A percentile compares a stretch with the other conserved stretches of the same genome.
These are phyloP conservation scores for Diplosphaera chodatii DNA, from an alignment of 139 green algal genomes.

Conservation along the genomic window DNA sequence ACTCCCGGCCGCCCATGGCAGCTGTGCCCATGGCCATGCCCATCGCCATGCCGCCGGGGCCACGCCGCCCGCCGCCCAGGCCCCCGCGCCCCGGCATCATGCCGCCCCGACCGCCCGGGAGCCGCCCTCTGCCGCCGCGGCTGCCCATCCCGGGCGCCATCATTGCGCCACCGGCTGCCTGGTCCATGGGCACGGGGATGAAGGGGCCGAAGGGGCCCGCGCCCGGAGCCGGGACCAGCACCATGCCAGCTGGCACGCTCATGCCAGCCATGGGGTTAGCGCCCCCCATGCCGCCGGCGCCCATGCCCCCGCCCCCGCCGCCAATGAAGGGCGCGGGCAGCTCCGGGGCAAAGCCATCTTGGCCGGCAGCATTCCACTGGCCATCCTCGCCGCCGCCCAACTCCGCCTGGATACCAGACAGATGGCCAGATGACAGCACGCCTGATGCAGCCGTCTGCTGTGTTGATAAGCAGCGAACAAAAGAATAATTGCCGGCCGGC, in stretches of 20 bases:
- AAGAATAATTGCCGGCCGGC: too few species aligned
- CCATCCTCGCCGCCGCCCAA: background rate
- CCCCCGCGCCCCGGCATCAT: conserved; percentile 15
- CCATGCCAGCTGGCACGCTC: conserved; percentile 29
- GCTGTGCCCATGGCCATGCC: conserved; percentile 15
- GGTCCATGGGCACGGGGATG: conserved; percentile 29
- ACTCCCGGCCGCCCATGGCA: conserved; percentile 38
- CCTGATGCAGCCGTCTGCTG: too few species aligned
- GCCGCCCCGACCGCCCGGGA: background rate
- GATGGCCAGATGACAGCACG: too few species aligned
- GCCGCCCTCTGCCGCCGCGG: conserved; percentile 3
- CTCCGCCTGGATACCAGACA: background rate
- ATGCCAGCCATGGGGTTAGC: conserved; percentile 15
- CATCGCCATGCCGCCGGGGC: conserved; percentile 1
- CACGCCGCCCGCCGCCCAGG: background rate
- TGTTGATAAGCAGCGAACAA: too few species aligned
- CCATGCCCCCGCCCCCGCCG: conserved; percentile 16
- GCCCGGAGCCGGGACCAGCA: conserved; percentile 32
- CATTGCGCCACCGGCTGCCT: conserved; percentile 10
- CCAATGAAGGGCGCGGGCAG: background rate
- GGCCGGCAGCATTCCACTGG: background rate
- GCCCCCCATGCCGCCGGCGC: conserved; percentile 15
- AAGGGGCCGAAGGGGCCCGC: conserved; percentile 46
- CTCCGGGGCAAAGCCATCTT: conserved; percentile 2
- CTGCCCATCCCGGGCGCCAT: conserved; percentile 10